phyloP scores from a whole-genome alignment of 2,329 filamentous ascomycete species.

The Shiraia bambusicola region DNA sequence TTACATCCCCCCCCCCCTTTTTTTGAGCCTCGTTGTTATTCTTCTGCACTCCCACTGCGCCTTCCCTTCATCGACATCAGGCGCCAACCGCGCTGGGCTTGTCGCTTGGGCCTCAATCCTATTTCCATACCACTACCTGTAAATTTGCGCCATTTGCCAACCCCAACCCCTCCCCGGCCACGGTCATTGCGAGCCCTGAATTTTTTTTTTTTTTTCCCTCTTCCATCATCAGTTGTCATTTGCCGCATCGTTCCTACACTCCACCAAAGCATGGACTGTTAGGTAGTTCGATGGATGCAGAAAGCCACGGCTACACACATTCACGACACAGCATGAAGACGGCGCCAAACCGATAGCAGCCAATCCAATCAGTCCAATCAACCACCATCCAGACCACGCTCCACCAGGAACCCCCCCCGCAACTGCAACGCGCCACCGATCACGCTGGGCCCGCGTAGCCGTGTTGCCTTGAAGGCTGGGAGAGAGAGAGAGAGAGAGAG shows the following conservation, averaged over 20 bases:
- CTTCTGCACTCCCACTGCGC: constrained; percentile 12
- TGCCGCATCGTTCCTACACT: constrained; percentile 1
- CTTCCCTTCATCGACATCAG: constrained; percentile 16
- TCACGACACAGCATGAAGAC: constrained; percentile 36
- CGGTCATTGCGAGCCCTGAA: constrained; percentile 10
- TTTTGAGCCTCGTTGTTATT: constrained; percentile 18
- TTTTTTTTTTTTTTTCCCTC: constrained; percentile 2
- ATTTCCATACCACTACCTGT: constrained; percentile 11
- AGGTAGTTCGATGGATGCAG: constrained; percentile 31
- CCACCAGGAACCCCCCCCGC: constrained; percentile 13
- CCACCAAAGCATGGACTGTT: constrained; percentile 14
- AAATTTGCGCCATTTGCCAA: constrained; percentile 4
- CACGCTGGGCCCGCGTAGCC: constrained; percentile 6
- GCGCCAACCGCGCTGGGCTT: constrained; percentile 24
- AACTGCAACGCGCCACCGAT: constrained; percentile 8
- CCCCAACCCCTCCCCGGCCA: constrained; percentile 2
- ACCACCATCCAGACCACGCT: constrained; percentile 7
- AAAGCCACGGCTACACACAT: constrained; percentile 34
- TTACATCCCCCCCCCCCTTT: too few species aligned
- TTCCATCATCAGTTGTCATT: constrained; percentile 1
- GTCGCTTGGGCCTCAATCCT: constrained; percentile 36
- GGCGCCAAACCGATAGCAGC: constrained; percentile 35
- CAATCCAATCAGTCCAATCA: constrained; percentile 26
- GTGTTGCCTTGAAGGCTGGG: neutral
- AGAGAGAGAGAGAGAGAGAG: too few species aligned